phyloP scores from a whole-genome alignment of 2,329 filamentous ascomycete genomes.

The Aspergillus cejpii region DNA sequence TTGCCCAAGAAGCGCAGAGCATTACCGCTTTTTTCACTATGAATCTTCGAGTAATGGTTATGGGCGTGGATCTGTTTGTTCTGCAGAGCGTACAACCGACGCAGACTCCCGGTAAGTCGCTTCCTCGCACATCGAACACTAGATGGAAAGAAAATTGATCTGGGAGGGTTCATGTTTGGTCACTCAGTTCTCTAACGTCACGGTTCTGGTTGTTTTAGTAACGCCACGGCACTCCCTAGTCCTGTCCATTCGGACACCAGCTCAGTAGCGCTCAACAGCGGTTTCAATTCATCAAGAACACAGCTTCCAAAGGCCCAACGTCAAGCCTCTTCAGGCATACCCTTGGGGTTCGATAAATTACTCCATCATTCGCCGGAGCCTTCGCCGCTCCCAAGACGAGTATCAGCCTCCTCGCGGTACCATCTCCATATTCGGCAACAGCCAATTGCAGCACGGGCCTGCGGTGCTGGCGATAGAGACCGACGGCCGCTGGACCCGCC shows the following conservation, averaged over 20 bases:
- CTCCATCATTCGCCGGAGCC: conserved; percentile 27
- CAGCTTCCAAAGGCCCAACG: conserved; percentile 13
- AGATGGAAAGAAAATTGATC: neutral
- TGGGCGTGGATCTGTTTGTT: conserved; percentile 17
- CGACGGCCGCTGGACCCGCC: conserved; percentile 44
- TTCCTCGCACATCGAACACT: neutral
- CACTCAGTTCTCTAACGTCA: neutral
- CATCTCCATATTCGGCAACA: conserved; percentile 43
- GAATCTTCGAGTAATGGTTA: conserved; percentile 20
- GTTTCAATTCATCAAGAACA: conserved; percentile 9
- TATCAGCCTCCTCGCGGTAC: conserved; percentile 28
- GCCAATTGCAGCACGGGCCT: conserved; percentile 42
- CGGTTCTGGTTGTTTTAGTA: conserved; percentile 7
- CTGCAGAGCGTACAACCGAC: conserved; percentile 23
- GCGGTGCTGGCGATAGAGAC: conserved; percentile 43
- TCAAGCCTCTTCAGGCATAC: conserved; percentile 24
- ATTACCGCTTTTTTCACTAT: conserved; percentile 15
- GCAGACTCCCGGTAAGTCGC: conserved; percentile 29
- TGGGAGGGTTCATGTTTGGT: neutral
- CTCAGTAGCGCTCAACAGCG: conserved; percentile 12
- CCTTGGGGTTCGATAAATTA: conserved; percentile 34
- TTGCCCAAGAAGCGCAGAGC: conserved; percentile 10
- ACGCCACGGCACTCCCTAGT: conserved; percentile 23
- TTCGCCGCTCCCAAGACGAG: conserved; percentile 20
- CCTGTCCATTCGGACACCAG: conserved; percentile 27